Percentiles rank a stretch among this genome's conserved stretches.
phyloP scores from a whole-genome alignment of 495 filamentous ascomycete genomes.

The Annulohypoxylon moriforme region DNA sequence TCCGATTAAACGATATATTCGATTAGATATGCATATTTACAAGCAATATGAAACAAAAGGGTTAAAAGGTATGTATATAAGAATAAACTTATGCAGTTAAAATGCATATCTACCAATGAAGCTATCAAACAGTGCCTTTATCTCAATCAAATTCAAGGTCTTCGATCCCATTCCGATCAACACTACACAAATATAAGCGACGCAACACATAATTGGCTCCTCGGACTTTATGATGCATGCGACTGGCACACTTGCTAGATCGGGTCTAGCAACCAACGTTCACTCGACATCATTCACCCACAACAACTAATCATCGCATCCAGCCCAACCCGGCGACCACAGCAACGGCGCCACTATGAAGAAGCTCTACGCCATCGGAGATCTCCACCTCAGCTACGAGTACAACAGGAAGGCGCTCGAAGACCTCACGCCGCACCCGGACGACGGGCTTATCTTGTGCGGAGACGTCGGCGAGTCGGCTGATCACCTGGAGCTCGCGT shows the following conservation, averaged over 20 bases:
- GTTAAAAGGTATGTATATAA: not conserved
- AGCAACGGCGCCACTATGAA: constrained; percentile 42
- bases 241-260: constrained; percentile 12
- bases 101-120: not conserved
- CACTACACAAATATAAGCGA: constrained; percentile 15
- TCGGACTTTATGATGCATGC: constrained; percentile 23
- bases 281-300: not conserved
- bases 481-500: constrained; percentile 47
- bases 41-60: not conserved
- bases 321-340: constrained; percentile 7
- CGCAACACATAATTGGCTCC: constrained; percentile 18
- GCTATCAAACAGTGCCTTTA: not conserved
- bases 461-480: constrained; percentile 51
- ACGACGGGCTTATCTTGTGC: constrained; percentile 50
- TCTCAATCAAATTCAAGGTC: not conserved
- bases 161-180: not conserved
- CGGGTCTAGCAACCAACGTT: constrained; percentile 2
- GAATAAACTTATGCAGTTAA: not conserved
- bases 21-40: not conserved
- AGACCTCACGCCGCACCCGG: constrained; percentile 44
- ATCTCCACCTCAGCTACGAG: constrained; percentile 51
- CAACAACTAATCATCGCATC: constrained; percentile 21
- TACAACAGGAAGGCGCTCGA: constrained; percentile 46
- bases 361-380: constrained; percentile 53
- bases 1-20: not conserved